A percentile compares a stretch with the other conserved stretches of the same genome.
Evolutionary conservation across 805 yeast genomes (phyloP).

Genomic region (Barnettozyma californica): DNA sequence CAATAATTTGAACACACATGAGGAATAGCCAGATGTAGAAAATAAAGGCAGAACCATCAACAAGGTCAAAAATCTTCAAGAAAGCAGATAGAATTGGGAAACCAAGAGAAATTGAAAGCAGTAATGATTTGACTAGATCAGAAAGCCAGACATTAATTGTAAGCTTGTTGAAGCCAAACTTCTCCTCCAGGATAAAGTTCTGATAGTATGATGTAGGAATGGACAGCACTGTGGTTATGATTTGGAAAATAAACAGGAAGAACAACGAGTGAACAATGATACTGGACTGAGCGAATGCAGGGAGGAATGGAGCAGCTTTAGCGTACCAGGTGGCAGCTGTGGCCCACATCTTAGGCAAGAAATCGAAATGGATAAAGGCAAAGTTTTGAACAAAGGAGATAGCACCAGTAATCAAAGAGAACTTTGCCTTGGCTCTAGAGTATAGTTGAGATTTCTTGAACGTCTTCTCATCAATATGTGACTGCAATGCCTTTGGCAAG

Average conservation of each 20-base stretch:
- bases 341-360: slow-evolving; percentile 61
- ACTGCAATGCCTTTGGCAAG: slow-evolving; percentile 66
- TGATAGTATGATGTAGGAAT: slow-evolving; percentile 71
- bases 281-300: slow-evolving; percentile 39
- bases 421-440: slow-evolving; percentile 70
- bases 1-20: slow-evolving; percentile 63
- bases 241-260: slow-evolving; percentile 48
- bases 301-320: slow-evolving; percentile 22
- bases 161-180: slow-evolving; percentile 87
- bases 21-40: slow-evolving; percentile 72
- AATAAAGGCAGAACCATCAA: slow-evolving; percentile 69
- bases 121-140: slow-evolving; percentile 61
- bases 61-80: slow-evolving; percentile 73
- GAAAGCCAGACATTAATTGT: slow-evolving; percentile 66
- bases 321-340: slow-evolving; percentile 36
- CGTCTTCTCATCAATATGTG: slow-evolving; percentile 66
- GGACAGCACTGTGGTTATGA: slow-evolving; percentile 45
- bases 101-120: slow-evolving; percentile 54
- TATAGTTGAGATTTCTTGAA: slow-evolving; percentile 74
- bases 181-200: slow-evolving; percentile 86
- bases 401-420: slow-evolving; percentile 51
- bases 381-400: slow-evolving; percentile 52
- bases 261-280: slow-evolving; percentile 67
- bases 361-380: slow-evolving; percentile 51
- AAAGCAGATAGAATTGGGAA: slow-evolving; percentile 70